Conservation (phyloP, 176 grass and related monocot genomes). For the Cenchrus fungigraminus region DNA sequence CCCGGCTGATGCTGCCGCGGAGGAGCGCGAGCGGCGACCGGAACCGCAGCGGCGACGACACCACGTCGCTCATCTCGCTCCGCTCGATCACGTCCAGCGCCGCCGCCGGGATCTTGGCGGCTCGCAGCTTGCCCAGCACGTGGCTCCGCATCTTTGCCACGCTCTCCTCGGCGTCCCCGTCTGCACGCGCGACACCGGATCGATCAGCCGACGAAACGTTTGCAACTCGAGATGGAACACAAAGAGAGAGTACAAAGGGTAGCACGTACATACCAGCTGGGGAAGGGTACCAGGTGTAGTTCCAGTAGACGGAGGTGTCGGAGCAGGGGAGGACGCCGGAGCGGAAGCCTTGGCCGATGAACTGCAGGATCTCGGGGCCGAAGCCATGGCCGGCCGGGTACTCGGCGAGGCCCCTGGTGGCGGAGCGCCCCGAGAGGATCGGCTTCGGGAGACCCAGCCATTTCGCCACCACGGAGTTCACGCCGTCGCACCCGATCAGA, state of each 20-base stretch:
- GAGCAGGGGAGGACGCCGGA: slow-evolving; percentile 59
- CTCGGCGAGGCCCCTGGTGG: slow-evolving; percentile 51
- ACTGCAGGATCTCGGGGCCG: slow-evolving; percentile 48
- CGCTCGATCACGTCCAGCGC: slow-evolving; percentile 58
- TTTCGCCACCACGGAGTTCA: slow-evolving; percentile 65
- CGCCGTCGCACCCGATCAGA: slow-evolving; percentile 56
- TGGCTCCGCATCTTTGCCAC: slow-evolving; percentile 56
- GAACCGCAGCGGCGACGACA: slow-evolving; percentile 65
- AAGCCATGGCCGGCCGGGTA: slow-evolving; percentile 60
- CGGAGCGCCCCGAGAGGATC: slow-evolving; percentile 35
- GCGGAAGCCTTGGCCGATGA: slow-evolving; percentile 58
- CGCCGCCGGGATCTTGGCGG: slow-evolving; percentile 38
- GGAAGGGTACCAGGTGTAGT: slow-evolving; percentile 71
- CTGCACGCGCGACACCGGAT: neutral
- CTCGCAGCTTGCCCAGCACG: slow-evolving; percentile 47
- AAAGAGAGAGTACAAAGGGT: neutral
- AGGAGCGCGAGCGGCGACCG: slow-evolving; percentile 68
- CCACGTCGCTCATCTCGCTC: slow-evolving; percentile 71
- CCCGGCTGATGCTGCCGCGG: slow-evolving; percentile 53
- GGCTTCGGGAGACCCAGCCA: slow-evolving; percentile 56
- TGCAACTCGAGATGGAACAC: neutral
- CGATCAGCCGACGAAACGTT: neutral
- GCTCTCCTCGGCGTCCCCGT: slow-evolving; percentile 55
- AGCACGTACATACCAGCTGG: slow-evolving; percentile 20
- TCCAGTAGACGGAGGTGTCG: slow-evolving; percentile 72